These are phyloP conservation scores for Paraphaeosphaeria minitans DNA, from an alignment of 2,329 filamentous ascomycete species.

Conservation along the genomic window DNA sequence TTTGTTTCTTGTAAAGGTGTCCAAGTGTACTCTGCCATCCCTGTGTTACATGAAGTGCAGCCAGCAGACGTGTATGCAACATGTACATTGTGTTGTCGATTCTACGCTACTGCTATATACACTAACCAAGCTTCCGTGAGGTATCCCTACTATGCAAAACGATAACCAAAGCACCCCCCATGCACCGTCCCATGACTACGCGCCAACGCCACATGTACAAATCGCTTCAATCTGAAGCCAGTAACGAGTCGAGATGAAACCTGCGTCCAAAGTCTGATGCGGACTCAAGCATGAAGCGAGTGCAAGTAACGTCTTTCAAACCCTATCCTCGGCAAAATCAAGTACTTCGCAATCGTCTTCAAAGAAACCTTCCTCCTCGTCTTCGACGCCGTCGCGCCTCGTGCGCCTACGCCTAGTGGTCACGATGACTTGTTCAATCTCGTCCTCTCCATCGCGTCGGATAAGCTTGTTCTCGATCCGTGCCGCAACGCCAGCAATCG, in stretches of 20 bases:
- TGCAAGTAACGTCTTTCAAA: constrained; percentile 32
- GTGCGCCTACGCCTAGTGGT: constrained; percentile 73
- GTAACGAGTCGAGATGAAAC: constrained; percentile 8
- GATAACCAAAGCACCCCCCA: constrained; percentile 9
- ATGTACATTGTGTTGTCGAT: constrained; percentile 5
- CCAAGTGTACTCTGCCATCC: no score
- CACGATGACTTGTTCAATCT: constrained; percentile 79
- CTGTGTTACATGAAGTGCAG: no score
- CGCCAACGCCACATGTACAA: neutral
- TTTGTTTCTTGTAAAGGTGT: no score
- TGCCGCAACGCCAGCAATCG: constrained; percentile 59
- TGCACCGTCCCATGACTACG: constrained; percentile 7
- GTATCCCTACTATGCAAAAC: constrained; percentile 10
- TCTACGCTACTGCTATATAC: constrained; percentile 3
- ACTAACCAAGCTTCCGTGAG: constrained; percentile 2
- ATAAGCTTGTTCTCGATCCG: constrained; percentile 49
- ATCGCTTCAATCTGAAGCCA: neutral
- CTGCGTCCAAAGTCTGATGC: neutral
- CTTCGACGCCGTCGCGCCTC: constrained; percentile 55
- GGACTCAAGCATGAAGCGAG: neutral
- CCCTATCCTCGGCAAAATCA: constrained; percentile 73
- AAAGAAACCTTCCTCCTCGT: constrained; percentile 76
- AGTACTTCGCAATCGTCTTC: constrained; percentile 92
- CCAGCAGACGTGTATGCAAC: neutral
- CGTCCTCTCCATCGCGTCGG: constrained; percentile 59